Evolutionary conservation across 2,329 filamentous ascomycete genomes (phyloP).

Genomic region (Amphichorda felina): DNA sequence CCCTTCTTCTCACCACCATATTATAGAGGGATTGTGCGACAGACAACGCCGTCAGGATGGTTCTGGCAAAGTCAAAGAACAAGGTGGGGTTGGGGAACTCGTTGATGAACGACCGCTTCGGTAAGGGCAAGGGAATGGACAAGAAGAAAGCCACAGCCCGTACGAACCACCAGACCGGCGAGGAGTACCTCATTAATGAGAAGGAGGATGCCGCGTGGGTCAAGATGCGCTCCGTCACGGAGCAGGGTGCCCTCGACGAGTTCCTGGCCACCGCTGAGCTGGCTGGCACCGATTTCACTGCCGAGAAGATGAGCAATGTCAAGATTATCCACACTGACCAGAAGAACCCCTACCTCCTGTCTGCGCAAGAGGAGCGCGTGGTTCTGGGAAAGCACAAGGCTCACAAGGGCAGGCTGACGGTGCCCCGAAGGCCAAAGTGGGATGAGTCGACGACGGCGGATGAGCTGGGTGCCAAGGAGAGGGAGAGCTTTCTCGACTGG

Average conservation of each 20-base stretch:
- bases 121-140: constrained; percentile 77
- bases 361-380: constrained; percentile 69
- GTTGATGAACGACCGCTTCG: constrained; percentile 98
- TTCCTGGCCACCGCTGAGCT: constrained; percentile 92
- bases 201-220: constrained; percentile 90
- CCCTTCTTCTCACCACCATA: neutral
- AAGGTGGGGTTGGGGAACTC: constrained; percentile 89
- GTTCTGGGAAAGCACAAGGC: constrained; percentile 71
- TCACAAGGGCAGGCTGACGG: constrained; percentile 69
- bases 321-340: constrained; percentile 97
- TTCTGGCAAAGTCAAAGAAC: constrained; percentile 82
- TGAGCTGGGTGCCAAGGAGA: constrained; percentile 69
- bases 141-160: constrained; percentile 58
- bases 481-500: constrained; percentile 76
- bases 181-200: constrained; percentile 86
- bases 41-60: constrained; percentile 29
- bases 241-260: constrained; percentile 93
- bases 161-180: constrained; percentile 69
- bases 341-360: constrained; percentile 87
- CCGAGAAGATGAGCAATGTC: constrained; percentile 97
- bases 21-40: neutral
- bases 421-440: constrained; percentile 84
- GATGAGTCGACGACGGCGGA: constrained; percentile 72
- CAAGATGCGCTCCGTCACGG: constrained; percentile 98
- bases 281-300: constrained; percentile 97